Percentiles rank a stretch among this genome's conserved stretches.
Conservation (phyloP, 208 protist genomes). For the Crithidia fasciculata region DNA sequence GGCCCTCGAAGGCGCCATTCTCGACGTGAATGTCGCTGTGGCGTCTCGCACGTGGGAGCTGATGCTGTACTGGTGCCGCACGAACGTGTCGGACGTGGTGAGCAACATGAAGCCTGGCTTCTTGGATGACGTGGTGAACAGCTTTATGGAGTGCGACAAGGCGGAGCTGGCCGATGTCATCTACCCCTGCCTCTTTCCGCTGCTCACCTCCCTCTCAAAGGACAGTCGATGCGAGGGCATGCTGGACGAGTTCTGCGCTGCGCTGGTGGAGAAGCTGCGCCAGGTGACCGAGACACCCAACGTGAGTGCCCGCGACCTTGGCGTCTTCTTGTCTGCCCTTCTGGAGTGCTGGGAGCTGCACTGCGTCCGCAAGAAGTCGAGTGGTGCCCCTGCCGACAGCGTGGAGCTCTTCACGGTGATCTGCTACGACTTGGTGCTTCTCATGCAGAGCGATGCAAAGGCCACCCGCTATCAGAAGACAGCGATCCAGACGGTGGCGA, state of each 20-base stretch:
- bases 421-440: constrained; percentile 43
- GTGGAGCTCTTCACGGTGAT: constrained; percentile 76
- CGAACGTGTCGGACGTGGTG: constrained; percentile 49
- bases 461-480: constrained; percentile 39
- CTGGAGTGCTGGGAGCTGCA: constrained; percentile 87
- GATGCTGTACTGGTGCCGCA: constrained; percentile 77
- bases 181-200: constrained; percentile 79
- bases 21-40: constrained; percentile 55
- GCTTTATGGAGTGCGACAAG: constrained; percentile 68
- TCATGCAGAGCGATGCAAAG: constrained; percentile 44
- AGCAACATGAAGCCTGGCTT: constrained; percentile 64
- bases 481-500: constrained; percentile 30
- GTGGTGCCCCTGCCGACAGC: constrained; percentile 43
- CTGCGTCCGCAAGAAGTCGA: constrained; percentile 68
- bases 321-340: constrained; percentile 60
- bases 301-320: constrained; percentile 61
- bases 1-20: constrained; percentile 54
- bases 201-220: constrained; percentile 80
- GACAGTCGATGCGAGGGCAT: constrained; percentile 59
- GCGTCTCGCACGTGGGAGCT: constrained; percentile 80
- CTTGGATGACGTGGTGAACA: constrained; percentile 77
- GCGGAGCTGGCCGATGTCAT: constrained; percentile 73
- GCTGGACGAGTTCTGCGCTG: constrained; percentile 81
- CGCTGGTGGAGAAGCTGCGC: constrained; percentile 71
- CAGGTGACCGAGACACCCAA: constrained; percentile 61